These are phyloP conservation scores for Malbranchea cinnamomea DNA, from an alignment of 2,329 filamentous ascomycete species.

Conservation along the genomic window DNA sequence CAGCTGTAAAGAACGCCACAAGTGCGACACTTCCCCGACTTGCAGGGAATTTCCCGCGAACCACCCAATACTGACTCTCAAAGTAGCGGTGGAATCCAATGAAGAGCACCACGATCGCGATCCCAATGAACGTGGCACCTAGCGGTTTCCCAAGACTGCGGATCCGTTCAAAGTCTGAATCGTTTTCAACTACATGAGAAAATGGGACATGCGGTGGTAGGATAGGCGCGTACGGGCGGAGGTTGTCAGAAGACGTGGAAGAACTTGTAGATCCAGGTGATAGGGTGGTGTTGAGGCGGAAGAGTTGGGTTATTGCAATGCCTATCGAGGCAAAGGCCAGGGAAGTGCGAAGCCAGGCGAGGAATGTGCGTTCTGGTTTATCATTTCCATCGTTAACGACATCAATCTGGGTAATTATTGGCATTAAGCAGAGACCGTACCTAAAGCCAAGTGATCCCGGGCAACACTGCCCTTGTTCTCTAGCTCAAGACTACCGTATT, in stretches of 20 bases:
- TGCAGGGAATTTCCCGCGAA: slow-evolving; percentile 50
- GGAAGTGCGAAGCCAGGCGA: slow-evolving; percentile 52
- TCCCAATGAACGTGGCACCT: slow-evolving; percentile 50
- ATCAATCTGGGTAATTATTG: slow-evolving; percentile 5
- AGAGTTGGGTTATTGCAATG: slow-evolving; percentile 51
- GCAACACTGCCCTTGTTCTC: slow-evolving; percentile 54
- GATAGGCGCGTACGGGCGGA: too few relatives aligned
- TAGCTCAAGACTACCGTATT: slow-evolving; percentile 47
- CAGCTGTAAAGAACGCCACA: slow-evolving; percentile 40
- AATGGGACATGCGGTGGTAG: slow-evolving; percentile 12
- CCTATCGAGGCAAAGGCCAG: slow-evolving; percentile 52
- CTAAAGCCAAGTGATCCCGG: slow-evolving; percentile 48
- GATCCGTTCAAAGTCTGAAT: too few relatives aligned
- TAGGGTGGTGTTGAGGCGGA: slow-evolving; percentile 45
- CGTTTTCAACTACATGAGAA: slow-evolving; percentile 6
- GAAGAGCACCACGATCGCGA: slow-evolving; percentile 44
- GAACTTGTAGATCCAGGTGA: slow-evolving; percentile 7
- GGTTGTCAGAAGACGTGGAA: slow-evolving; percentile 11
- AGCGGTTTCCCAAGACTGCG: slow-evolving; percentile 43
- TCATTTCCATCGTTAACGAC: neutral
- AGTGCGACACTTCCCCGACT: slow-evolving; percentile 46
- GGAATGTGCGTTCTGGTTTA: slow-evolving; percentile 47
- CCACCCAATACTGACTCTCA: slow-evolving; percentile 52
- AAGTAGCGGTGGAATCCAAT: slow-evolving; percentile 53
- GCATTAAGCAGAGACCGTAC: slow-evolving; percentile 23